Conservation (phyloP, 352 stramenopile genomes). For the Aphanomyces euteiches region DNA sequence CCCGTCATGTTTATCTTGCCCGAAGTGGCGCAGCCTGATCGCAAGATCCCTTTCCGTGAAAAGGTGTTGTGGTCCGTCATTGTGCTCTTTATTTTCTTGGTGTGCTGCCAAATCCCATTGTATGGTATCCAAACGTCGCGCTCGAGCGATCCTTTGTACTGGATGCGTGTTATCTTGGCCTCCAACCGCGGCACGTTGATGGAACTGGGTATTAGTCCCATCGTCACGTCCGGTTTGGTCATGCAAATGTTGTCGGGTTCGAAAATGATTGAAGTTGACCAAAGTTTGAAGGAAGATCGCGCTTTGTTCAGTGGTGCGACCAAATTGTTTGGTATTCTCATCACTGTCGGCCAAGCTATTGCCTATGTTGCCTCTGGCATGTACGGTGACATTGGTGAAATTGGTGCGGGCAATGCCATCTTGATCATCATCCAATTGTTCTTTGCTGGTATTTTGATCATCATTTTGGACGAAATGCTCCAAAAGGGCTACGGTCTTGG, state of each 20-base stretch:
- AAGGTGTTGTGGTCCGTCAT: conserved; percentile 99
- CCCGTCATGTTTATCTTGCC: conserved; percentile 98
- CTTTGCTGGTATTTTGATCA: conserved; percentile 97
- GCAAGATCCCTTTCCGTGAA: conserved; percentile 98
- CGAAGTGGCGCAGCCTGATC: conserved; percentile 95
- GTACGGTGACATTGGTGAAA: conserved; percentile 97
- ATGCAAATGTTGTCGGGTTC: conserved; percentile 98
- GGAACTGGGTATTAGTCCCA: conserved; percentile 98
- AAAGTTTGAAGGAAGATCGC: conserved; percentile 98
- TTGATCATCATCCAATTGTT: conserved; percentile 99
- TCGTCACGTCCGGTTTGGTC: conserved; percentile 98
- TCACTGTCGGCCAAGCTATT: conserved; percentile 98
- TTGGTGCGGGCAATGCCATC: conserved; percentile 97
- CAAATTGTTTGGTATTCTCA: conserved; percentile 99
- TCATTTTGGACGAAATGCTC: conserved; percentile 99
- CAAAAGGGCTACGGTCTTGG: conserved; percentile 99
- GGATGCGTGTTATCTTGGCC: conserved; percentile 99
- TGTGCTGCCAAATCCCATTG: conserved; percentile 99
- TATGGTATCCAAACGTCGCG: conserved; percentile 99
- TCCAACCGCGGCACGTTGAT: conserved; percentile 98
- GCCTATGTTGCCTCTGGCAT: conserved; percentile 99
- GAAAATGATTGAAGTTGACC: conserved; percentile 99
- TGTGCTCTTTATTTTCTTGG: conserved; percentile 99
- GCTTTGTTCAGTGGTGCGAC: conserved; percentile 97
- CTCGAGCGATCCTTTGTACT: conserved; percentile 99